Evolutionary conservation across 805 yeast species (phyloP), one percentile per base, ranked within the genome.

Genomic region (Candida ortonii): DNA sequence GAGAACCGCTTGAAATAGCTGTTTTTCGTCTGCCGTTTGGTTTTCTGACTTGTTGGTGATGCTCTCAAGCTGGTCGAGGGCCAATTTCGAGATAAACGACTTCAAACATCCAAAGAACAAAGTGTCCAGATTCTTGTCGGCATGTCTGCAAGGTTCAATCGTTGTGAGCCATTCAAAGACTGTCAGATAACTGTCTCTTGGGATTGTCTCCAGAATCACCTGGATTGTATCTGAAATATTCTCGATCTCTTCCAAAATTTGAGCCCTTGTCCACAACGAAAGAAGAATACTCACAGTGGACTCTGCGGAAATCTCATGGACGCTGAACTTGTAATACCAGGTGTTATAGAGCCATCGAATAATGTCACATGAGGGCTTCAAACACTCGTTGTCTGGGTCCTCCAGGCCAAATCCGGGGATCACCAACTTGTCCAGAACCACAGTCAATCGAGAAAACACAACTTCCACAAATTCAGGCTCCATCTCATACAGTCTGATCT

Each of bases 321-420:
- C 28, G 17, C 35, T 38, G 11, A 36, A 35, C 6, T 15, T 38
- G 22, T 37, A 37, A 22, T 43, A 43, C 27, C 30, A 36, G 3
- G 40, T 36, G 25, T 43, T 43, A 26, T 30, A 43, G 30, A 37
- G 37, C 47, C 47, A 43, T 23, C 41, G 29, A 21, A 43, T 35
- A 3, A 36, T 37, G 16, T 37, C 44, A 30, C 47, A 43, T 1
- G 43, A n/a, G n/a, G n/a, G n/a, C n/a, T n/a, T n/a, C n/a, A n/a
- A n/a, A n/a, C n/a, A n/a, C n/a, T n/a, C 25, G 26, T 31, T 27
- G 8, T 36, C 38, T 6, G 39, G 16, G 3, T 23, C 8, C 7
- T 17, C 28, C 21, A 19, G 25, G 16, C 30, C 25, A 11, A 43
- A 21, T 7, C 44, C 47, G 3, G 47, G 47, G 22, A 43, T 27